Evolutionary conservation across 163 green algal genomes (phyloP).

Genomic region (Scenedesmus sp.): DNA sequence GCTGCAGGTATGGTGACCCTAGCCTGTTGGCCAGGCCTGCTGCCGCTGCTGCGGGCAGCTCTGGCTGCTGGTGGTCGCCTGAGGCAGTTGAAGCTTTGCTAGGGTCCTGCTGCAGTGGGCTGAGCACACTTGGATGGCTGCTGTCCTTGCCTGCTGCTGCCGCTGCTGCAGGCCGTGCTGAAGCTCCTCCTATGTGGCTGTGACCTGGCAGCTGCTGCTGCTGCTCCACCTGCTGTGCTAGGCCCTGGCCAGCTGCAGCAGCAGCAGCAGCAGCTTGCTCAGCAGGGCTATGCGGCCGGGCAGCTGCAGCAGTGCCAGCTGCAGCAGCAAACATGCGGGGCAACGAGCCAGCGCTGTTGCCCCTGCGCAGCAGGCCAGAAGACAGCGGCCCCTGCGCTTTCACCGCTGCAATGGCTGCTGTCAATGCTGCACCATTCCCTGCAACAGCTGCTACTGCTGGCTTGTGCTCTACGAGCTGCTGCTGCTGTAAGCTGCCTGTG

Average conservation of each 20-base stretch:
- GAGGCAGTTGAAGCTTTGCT: background rate
- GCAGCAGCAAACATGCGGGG: background rate
- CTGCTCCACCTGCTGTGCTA: background rate
- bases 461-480: background rate
- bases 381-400: slow-evolving; percentile 17
- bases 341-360: background rate
- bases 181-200: background rate
- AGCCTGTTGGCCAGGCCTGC: background rate
- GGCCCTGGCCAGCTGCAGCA: background rate
- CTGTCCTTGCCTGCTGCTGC: background rate
- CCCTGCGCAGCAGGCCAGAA: slow-evolving; percentile 19
- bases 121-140: background rate
- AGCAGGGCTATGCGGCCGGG: background rate
- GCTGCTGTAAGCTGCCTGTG: background rate
- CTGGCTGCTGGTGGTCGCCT: background rate
- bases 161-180: background rate
- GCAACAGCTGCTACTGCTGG: background rate
- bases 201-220: background rate
- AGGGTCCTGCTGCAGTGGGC: slow-evolving; percentile 3
- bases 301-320: background rate
- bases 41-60: background rate
- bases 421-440: background rate
- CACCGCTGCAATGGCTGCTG: background rate
- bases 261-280: background rate
- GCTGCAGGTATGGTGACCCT: slow-evolving; percentile 30